A percentile compares a stretch with the other conserved stretches of the same genome.
Evolutionary conservation across 2,329 filamentous ascomycete species (phyloP).

Genomic region (Diaporthe vaccinii): DNA sequence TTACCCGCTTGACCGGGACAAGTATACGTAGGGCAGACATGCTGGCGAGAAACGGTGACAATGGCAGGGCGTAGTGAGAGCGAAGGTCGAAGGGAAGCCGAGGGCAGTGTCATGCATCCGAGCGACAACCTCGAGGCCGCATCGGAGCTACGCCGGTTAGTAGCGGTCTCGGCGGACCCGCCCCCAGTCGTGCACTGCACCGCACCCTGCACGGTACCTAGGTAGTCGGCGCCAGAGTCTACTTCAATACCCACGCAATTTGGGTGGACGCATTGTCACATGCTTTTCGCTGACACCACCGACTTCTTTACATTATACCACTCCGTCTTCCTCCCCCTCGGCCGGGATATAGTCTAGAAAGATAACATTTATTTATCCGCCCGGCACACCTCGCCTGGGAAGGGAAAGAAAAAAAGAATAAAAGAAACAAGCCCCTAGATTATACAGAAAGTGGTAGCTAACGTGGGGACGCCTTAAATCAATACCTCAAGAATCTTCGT

Average conservation of each 20-base stretch:
- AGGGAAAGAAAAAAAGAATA: background rate
- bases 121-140: constrained; percentile 29
- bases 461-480: background rate
- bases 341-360: background rate
- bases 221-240: background rate
- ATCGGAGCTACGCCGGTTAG: constrained; percentile 53
- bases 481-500: background rate
- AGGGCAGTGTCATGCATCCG: constrained; percentile 21
- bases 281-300: background rate
- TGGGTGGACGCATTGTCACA: constrained; percentile 27
- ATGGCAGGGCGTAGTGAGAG: constrained; percentile 43
- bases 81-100: constrained; percentile 37
- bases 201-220: background rate
- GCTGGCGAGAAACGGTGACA: constrained; percentile 45
- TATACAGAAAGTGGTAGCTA: constrained; percentile 30
- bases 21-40: constrained; percentile 81
- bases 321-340: too few relatives aligned
- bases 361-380: constrained; percentile 23
- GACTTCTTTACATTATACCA: background rate
- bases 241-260: background rate
- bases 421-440: constrained; percentile 8
- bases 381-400: background rate
- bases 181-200: constrained; percentile 18
- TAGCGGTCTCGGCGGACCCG: constrained; percentile 36
- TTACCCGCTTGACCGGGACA: constrained; percentile 86